Evolutionary conservation across 805 yeast species (phyloP).

Genomic region (Wickerhamomyces tratensis): DNA sequence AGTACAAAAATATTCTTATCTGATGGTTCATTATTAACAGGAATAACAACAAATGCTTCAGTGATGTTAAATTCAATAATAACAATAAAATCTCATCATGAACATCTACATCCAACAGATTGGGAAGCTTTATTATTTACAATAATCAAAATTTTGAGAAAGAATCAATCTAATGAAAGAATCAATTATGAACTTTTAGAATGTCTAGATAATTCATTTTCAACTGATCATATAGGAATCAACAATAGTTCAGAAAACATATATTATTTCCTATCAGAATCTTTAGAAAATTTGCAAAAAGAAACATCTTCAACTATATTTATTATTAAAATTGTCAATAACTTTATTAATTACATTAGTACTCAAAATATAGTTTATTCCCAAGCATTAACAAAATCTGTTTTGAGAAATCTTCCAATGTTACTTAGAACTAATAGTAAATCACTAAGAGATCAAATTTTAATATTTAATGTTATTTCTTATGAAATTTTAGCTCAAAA

Average conservation of each 20-base stretch:
- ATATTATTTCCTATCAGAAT: conserved; percentile 10
- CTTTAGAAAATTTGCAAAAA: conserved; percentile 13
- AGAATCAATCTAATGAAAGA: conserved; percentile 13
- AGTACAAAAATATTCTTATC: conserved; percentile 4
- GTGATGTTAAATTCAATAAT: conserved; percentile 19
- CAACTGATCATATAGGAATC: conserved; percentile 16
- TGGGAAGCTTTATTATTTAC: conserved; percentile 7
- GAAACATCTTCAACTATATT: conserved; percentile 22
- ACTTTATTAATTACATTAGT: conserved; percentile 30
- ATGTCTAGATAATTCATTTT: conserved; percentile 14
- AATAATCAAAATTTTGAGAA: conserved; percentile 5
- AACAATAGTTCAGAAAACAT: conserved; percentile 11
- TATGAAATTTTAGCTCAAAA: conserved; percentile 26
- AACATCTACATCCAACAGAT: conserved; percentile 8
- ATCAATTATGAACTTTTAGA: conserved; percentile 18
- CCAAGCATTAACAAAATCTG: conserved; percentile 27
- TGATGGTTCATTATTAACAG: conserved; percentile 14
- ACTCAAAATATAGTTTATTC: conserved; percentile 29
- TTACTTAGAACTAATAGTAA: conserved; percentile 33
- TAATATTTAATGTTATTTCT: conserved; percentile 35
- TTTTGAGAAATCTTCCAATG: conserved; percentile 24
- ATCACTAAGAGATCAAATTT: conserved; percentile 31
- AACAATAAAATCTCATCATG: conserved; percentile 10
- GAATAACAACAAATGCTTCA: conserved; percentile 21
- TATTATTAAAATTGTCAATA: conserved; percentile 36